These are phyloP conservation scores for Vanrija pseudolonga DNA, from an alignment of 1,284 basidiomycete species.

Conservation along the genomic window DNA sequence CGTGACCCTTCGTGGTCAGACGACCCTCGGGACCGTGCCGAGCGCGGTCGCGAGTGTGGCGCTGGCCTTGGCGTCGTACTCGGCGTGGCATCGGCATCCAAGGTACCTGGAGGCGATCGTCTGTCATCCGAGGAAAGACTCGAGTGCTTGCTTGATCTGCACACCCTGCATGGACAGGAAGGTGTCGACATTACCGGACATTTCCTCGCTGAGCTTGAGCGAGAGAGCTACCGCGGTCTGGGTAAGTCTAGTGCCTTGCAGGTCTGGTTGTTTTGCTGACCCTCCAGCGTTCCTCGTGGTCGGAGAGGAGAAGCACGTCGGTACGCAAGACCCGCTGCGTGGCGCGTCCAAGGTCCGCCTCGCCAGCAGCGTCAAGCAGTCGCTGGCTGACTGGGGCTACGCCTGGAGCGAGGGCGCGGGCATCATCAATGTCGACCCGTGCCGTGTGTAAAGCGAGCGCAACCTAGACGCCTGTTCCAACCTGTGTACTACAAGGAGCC, in stretches of 20 bases:
- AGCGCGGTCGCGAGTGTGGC: constrained; percentile 72
- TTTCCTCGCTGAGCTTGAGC: constrained; percentile 82
- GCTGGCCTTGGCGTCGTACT: constrained; percentile 77
- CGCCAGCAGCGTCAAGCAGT: constrained; percentile 78
- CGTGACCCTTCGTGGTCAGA: constrained; percentile 73
- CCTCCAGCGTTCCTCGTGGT: constrained; percentile 77
- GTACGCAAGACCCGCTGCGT: constrained; percentile 72
- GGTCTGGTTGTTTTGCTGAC: neutral
- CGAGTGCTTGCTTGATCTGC: constrained; percentile 75
- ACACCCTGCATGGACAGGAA: constrained; percentile 84
- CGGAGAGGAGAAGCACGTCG: constrained; percentile 93
- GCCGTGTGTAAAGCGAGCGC: constrained; percentile 14
- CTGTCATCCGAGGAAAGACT: constrained; percentile 73
- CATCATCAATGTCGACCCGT: constrained; percentile 73
- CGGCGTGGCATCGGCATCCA: constrained; percentile 66
- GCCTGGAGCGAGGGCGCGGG: constrained; percentile 93
- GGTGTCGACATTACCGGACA: constrained; percentile 86
- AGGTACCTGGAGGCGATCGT: constrained; percentile 54
- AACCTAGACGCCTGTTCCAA: neutral
- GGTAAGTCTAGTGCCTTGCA: constrained; percentile 53
- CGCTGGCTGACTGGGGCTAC: constrained; percentile 87
- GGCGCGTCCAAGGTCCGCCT: constrained; percentile 78
- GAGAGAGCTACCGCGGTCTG: constrained; percentile 77
- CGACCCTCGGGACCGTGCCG: constrained; percentile 72
- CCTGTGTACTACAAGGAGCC: neutral